Evolutionary conservation across 2,329 filamentous ascomycete genomes (phyloP), one percentile per base, ranked within the genome.

Genomic region (Aspergillus intermedius): DNA sequence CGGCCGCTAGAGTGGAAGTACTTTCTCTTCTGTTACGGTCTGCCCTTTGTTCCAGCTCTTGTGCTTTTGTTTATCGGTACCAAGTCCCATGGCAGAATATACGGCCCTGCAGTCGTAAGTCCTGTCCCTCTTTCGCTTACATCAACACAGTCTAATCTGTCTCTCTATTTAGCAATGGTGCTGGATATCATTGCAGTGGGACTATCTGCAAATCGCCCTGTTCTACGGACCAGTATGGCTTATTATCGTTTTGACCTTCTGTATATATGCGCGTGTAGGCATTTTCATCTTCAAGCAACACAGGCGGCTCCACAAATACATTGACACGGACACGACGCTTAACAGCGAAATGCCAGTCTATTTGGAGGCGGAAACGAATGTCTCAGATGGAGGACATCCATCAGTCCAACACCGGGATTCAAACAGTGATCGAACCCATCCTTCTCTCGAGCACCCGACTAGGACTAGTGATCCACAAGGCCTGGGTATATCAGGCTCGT

Each of bases 1-100:
- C 79, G 79, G 12, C 73, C 68, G 43, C 78, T 91, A 64, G 87
- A 91, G 59, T 76, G 82, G 13, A 80, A 75, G 42, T 91, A 91
- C 53, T 66, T 87, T 2, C 44, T 83, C 4, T 61, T 74, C 46
- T 87, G 85, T 61, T 91, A 90, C 52, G 86, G 86, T 0, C 53
- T 87, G 2, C 85, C 87, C 0, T 78, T 86, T 21, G 62, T 87
- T 5, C 80, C 85, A 1, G 82, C 84, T 0, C 61, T 90, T 5
- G 66, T 74, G 4, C 88, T 81, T 57, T 69, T 88, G 41, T 84
- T 86, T 45, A 66, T 88, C 46, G 72, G 72, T 49, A 74, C 75
- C 42, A 53, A 62, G 6, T 55, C 59, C 0, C 64, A 71, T 19
- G 78, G 79, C 3, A 77, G 74, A 3, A 77, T 89, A 45, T 88